Percentiles rank a stretch among this genome's conserved stretches.
These are phyloP conservation scores for Paxillus ammoniavirescens DNA, from an alignment of 768 basidiomycete genomes.

Conservation along the genomic window DNA sequence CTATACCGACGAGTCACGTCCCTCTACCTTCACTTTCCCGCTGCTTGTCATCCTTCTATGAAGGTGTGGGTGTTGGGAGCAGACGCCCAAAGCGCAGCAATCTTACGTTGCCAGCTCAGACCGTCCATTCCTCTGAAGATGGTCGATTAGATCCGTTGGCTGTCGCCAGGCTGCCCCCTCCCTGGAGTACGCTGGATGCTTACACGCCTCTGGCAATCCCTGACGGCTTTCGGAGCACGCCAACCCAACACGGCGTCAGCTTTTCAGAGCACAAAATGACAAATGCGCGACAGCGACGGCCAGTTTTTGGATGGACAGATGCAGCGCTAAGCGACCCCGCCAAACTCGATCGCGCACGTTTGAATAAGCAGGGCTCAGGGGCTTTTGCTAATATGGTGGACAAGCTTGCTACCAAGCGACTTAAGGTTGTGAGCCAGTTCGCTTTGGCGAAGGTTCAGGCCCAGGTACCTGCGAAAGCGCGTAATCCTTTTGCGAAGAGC, in stretches of 20 bases:
- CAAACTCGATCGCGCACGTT: slow-evolving; percentile 22
- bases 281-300: not conserved
- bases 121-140: slow-evolving; percentile 12
- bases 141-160: slow-evolving; percentile 22
- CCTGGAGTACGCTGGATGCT: slow-evolving; percentile 19
- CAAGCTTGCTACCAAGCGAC: slow-evolving; percentile 20
- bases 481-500: slow-evolving; percentile 23
- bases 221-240: not conserved
- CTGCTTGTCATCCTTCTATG: slow-evolving; percentile 20
- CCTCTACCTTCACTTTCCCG: not conserved
- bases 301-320: not conserved
- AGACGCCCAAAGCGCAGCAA: slow-evolving; percentile 1
- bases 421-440: slow-evolving; percentile 22
- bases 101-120: slow-evolving; percentile 20
- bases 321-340: slow-evolving; percentile 8
- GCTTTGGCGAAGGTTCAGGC: slow-evolving; percentile 10
- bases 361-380: slow-evolving; percentile 24
- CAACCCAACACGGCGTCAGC: not conserved
- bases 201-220: not conserved
- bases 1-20: not conserved
- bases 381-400: slow-evolving; percentile 18
- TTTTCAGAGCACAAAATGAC: not conserved
- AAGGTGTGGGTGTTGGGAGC: not conserved
- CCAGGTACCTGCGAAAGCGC: not conserved
- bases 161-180: slow-evolving; percentile 25